phyloP scores from a whole-genome alignment of 2,329 filamentous ascomycete genomes.

The Ophiostoma pallidulum region DNA sequence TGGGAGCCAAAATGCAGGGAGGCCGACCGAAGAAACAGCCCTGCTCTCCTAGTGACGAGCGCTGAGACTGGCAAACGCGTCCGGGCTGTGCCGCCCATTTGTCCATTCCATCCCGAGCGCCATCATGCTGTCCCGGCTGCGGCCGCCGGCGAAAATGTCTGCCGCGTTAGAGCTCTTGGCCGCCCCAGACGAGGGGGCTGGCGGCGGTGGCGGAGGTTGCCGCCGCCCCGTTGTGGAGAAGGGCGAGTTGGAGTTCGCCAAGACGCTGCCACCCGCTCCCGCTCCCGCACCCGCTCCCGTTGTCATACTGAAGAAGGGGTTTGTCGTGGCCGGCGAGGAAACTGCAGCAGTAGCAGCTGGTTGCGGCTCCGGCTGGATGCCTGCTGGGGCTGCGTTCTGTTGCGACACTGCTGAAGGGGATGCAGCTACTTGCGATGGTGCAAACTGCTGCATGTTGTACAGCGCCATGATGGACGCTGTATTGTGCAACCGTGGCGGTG shows the following conservation, averaged over 20 bases:
- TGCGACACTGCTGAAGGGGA: conserved; percentile 12
- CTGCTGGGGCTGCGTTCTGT: conserved; percentile 17
- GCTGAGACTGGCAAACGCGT: conserved; percentile 69
- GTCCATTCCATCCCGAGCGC: conserved; percentile 56
- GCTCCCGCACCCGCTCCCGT: background rate
- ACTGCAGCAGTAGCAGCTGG: background rate
- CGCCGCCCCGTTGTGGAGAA: background rate
- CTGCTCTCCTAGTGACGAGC: conserved; percentile 42
- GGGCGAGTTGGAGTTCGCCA: background rate
- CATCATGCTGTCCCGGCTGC: conserved; percentile 64
- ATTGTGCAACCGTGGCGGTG: conserved; percentile 44
- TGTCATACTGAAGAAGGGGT: conserved; percentile 43
- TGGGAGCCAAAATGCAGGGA: too few relatives aligned
- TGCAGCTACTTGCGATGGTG: conserved; percentile 28
- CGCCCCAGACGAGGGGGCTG: conserved; percentile 17
- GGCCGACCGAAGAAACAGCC: too few relatives aligned
- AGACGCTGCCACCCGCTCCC: too few relatives aligned
- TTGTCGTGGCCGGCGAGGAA: conserved; percentile 31
- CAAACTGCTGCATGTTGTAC: conserved; percentile 53
- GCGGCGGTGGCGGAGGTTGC: conserved; percentile 12
- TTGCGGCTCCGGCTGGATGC: background rate
- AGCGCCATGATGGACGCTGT: conserved; percentile 69
- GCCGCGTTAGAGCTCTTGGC: conserved; percentile 14
- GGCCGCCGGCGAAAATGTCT: conserved; percentile 28
- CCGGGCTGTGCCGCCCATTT: conserved; percentile 66